Evolutionary conservation across 495 filamentous ascomycete genomes (phyloP).

Genomic region (Echria macrotheca): DNA sequence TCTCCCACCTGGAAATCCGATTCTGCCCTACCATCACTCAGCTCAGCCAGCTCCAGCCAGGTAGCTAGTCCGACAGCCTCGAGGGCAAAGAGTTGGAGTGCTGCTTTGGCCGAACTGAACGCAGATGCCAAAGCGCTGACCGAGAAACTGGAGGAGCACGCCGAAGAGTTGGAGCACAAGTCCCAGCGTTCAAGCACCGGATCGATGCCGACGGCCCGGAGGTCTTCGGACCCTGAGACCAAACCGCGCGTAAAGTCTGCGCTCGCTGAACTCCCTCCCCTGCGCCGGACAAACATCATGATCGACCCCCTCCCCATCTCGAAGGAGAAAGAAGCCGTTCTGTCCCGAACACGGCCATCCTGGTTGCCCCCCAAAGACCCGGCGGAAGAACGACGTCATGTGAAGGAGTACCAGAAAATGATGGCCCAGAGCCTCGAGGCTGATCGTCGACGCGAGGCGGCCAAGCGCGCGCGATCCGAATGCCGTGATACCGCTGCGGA

Average conservation of each 20-base stretch:
- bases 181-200: conserved; percentile 30
- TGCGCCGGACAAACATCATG: conserved; percentile 85
- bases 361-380: conserved; percentile 95
- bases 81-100: conserved; percentile 82
- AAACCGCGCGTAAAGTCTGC: conserved; percentile 54
- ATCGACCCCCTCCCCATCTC: conserved; percentile 93
- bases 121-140: conserved; percentile 84
- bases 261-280: conserved; percentile 66
- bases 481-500: conserved; percentile 56
- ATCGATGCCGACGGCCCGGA: conserved; percentile 32
- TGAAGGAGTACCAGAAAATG: conserved; percentile 91
- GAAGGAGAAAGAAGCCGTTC: conserved; percentile 90
- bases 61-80: conserved; percentile 33
- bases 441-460: conserved; percentile 49
- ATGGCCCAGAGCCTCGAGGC: conserved; percentile 76
- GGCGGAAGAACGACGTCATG: conserved; percentile 83
- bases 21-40: conserved; percentile 19
- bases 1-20: conserved; percentile 45
- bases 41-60: conserved; percentile 19
- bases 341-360: conserved; percentile 84
- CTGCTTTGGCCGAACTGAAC: conserved; percentile 71
- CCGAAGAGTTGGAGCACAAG: conserved; percentile 55
- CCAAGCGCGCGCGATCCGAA: conserved; percentile 42
- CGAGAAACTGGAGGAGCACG: conserved; percentile 81
- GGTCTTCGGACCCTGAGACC: conserved; percentile 39